Conservation (phyloP, 2,329 filamentous ascomycete species). For the Epicoccum nigrum region DNA sequence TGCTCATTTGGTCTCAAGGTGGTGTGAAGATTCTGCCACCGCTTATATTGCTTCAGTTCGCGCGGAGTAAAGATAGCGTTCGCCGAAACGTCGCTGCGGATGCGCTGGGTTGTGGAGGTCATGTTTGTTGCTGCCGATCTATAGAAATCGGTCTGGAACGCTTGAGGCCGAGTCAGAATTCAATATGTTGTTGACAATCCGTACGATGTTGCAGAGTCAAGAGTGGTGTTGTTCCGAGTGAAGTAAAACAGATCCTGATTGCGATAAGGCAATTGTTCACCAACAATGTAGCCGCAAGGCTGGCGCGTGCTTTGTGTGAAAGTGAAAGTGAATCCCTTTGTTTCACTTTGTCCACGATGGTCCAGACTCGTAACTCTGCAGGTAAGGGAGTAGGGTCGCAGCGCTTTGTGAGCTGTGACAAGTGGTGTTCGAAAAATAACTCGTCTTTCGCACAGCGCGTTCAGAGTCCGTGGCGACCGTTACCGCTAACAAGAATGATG, state of each 20-base stretch:
- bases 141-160: constrained; percentile 1
- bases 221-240: background rate
- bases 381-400: background rate
- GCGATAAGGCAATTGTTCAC: background rate
- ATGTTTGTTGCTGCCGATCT: constrained; percentile 3
- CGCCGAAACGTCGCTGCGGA: constrained; percentile 27
- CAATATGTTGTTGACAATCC: background rate
- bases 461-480: constrained; percentile 32
- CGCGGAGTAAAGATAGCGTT: constrained; percentile 31
- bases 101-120: constrained; percentile 2
- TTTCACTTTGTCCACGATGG: background rate
- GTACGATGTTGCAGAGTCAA: background rate
- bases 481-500: constrained; percentile 26
- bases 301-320: constrained; percentile 6
- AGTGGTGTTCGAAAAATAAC: background rate
- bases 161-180: background rate
- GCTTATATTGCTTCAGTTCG: constrained; percentile 37
- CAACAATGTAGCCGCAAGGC: background rate
- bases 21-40: constrained; percentile 34
- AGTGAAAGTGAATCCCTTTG: background rate
- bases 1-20: constrained; percentile 25
- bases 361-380: background rate
- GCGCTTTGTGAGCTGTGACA: background rate
- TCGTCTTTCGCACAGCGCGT: constrained; percentile 13
- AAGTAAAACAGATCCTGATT: background rate